phyloP scores from a whole-genome alignment of 2,329 filamentous ascomycete genomes.

The Drechslerella dactyloides region DNA sequence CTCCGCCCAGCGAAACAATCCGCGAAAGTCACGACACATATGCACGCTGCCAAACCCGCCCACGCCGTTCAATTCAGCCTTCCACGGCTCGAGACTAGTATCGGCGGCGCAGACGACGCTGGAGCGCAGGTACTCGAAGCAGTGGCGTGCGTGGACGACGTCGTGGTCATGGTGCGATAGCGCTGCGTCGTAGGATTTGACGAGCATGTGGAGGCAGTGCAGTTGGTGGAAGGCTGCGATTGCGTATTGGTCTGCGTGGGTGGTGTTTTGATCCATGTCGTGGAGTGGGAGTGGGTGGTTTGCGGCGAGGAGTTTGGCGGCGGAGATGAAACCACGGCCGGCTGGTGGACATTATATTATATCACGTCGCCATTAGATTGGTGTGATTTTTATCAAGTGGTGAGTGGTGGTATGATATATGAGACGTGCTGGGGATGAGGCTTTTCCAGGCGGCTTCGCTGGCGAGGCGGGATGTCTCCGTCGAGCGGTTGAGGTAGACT shows the following conservation, averaged over 20 bases:
- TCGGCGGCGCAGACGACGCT: constrained; percentile 58
- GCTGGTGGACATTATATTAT: not conserved
- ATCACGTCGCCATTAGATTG: not conserved
- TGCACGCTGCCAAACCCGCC: constrained; percentile 38
- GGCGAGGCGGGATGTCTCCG: constrained; percentile 19
- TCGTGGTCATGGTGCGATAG: constrained; percentile 57
- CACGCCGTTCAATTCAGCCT: constrained; percentile 53
- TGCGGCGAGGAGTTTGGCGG: constrained; percentile 28
- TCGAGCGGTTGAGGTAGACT: constrained; percentile 39
- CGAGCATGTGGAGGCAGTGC: constrained; percentile 58
- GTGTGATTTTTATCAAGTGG: constrained; percentile 2
- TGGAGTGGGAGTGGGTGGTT: constrained; percentile 17
- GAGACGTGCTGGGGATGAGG: constrained; percentile 23
- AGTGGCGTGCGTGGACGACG: constrained; percentile 58
- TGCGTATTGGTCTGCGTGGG: constrained; percentile 33
- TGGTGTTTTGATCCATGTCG: constrained; percentile 14
- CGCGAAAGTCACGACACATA: constrained; percentile 44
- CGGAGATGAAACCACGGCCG: constrained; percentile 43
- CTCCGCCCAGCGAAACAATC: constrained; percentile 41
- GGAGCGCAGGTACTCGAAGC: constrained; percentile 59
- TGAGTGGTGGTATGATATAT: not conserved
- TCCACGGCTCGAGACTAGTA: constrained; percentile 59
- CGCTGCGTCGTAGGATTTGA: constrained; percentile 55
- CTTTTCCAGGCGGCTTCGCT: constrained; percentile 40
- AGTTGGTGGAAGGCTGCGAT: constrained; percentile 59